Percentiles rank a stretch among this genome's conserved stretches.
Conservation (phyloP, 2,329 filamentous ascomycete genomes). For the Corinectria fuckeliana region DNA sequence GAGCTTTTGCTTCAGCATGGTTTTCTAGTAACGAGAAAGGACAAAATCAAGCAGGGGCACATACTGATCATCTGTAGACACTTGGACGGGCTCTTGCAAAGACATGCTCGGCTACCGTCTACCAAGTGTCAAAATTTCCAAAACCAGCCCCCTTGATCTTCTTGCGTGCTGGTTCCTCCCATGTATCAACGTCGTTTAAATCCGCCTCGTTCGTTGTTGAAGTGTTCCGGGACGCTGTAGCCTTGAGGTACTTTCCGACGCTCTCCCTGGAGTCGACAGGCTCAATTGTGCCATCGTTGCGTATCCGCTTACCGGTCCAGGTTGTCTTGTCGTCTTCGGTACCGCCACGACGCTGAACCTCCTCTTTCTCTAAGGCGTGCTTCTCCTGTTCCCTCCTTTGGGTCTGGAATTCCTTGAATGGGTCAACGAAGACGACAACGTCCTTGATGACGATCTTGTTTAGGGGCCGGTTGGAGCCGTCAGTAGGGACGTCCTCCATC, state of each 20-base stretch:
- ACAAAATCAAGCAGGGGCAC: conserved; percentile 19
- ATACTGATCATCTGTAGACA: conserved; percentile 21
- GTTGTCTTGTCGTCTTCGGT: conserved; percentile 89
- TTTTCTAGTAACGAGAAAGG: conserved; percentile 17
- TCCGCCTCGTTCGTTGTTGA: conserved; percentile 63
- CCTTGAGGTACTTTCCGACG: conserved; percentile 85
- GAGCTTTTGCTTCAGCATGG: conserved; percentile 24
- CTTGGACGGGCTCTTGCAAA: neutral
- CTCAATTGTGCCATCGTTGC: conserved; percentile 68
- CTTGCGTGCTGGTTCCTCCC: conserved; percentile 78
- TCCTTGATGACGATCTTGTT: conserved; percentile 83
- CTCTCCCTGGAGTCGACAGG: conserved; percentile 49
- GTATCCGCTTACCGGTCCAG: conserved; percentile 93
- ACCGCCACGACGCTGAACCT: conserved; percentile 69
- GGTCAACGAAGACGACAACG: conserved; percentile 87
- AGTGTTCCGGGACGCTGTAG: conserved; percentile 45
- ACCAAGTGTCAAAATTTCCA: conserved; percentile 96
- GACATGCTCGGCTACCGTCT: conserved; percentile 35
- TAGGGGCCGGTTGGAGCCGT: conserved; percentile 76
- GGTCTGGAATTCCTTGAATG: conserved; percentile 91
- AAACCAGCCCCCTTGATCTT: conserved; percentile 82
- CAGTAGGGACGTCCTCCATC: conserved; percentile 79
- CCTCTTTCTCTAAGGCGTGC: conserved; percentile 63
- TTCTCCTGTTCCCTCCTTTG: conserved; percentile 71
- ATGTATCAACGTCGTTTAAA: conserved; percentile 67